Conservation (phyloP, 1,284 basidiomycete species). For the Ceratobasidium sp. region DNA sequence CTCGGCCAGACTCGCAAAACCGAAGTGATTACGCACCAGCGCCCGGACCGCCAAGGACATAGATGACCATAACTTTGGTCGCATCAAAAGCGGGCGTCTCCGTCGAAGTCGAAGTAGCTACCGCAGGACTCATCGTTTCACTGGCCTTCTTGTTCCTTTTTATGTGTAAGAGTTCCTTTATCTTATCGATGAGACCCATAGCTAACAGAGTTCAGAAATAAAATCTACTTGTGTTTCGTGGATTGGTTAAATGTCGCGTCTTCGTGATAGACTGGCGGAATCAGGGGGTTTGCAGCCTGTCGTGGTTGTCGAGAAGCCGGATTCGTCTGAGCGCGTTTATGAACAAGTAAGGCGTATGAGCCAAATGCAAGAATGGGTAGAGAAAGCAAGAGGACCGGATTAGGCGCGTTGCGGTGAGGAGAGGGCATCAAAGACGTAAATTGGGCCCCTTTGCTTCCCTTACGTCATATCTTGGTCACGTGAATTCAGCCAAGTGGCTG, state of each 20-base stretch:
- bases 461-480: slow-evolving; percentile 36
- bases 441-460: not conserved
- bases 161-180: slow-evolving; percentile 60
- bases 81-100: slow-evolving; percentile 65
- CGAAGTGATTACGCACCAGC: slow-evolving; percentile 67
- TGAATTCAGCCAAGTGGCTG: slow-evolving; percentile 7
- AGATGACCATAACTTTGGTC: slow-evolving; percentile 86
- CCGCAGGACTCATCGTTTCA: slow-evolving; percentile 4
- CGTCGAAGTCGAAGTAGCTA: slow-evolving; percentile 33
- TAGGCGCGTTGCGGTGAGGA: slow-evolving; percentile 68
- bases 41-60: slow-evolving; percentile 96
- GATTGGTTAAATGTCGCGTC: slow-evolving; percentile 1
- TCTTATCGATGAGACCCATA: slow-evolving; percentile 63
- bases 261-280: slow-evolving; percentile 65
- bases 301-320: slow-evolving; percentile 71
- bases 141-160: slow-evolving; percentile 33
- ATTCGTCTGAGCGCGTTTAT: slow-evolving; percentile 64
- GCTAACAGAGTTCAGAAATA: slow-evolving; percentile 49
- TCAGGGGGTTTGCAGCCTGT: slow-evolving; percentile 71
- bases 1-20: not conserved
- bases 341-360: slow-evolving; percentile 65
- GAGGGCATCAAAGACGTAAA: slow-evolving; percentile 22
- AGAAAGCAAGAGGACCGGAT: slow-evolving; percentile 68
- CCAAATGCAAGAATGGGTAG: slow-evolving; percentile 66
- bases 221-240: not conserved